Base-by-base conservation (phyloP, 148 eudicot species). In the Rhododendron williamsianum region DNA sequence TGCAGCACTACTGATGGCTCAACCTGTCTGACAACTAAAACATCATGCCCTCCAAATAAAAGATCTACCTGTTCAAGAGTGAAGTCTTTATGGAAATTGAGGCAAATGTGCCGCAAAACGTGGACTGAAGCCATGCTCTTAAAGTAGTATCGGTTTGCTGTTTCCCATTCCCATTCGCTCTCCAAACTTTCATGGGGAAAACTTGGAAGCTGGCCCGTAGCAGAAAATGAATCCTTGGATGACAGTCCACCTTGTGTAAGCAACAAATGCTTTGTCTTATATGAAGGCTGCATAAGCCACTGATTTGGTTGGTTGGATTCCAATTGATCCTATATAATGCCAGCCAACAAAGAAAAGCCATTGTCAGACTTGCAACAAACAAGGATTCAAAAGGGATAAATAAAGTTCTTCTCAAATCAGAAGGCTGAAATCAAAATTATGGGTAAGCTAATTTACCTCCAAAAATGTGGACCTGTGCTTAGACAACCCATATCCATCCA, bases 251-350 rank as follows among this genome's bases (percentile, higher is more conserved):
- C 90, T 84, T 85, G 88, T 84, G 85, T 85, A 80, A 84, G 89
- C 90, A 97, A 88, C 90, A 97, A 93, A 93, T 97, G 98, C 78
- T 89, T 84, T 86, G 91, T 89, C 60, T 93, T 90, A 84, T 92
- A 95, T 76, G 98, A 93, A 83, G 99, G 98, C 89, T 92, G 91
- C 89, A 93, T 91, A 85, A 94, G 90, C 98, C 99, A 95, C 89
- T 89, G 88, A 71, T 76, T 85, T 76, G 94, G 88, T 63, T 90
- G 88, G 69, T 88, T 82, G 71, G 87, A 82, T 60, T 84, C 81
- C 36, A 81, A 83, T 83, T 90, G 91, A 84, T 87, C 94, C 99
- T 94, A 85, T 89, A 89, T 16, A 67, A 83, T 46, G 80, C 35
- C 16, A 48, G 78, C 41, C 82, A 79, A 46, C 52, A 48, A 72